Evolutionary conservation across 257 asterid species (phyloP).

Genomic region (Scutellaria minor): DNA sequence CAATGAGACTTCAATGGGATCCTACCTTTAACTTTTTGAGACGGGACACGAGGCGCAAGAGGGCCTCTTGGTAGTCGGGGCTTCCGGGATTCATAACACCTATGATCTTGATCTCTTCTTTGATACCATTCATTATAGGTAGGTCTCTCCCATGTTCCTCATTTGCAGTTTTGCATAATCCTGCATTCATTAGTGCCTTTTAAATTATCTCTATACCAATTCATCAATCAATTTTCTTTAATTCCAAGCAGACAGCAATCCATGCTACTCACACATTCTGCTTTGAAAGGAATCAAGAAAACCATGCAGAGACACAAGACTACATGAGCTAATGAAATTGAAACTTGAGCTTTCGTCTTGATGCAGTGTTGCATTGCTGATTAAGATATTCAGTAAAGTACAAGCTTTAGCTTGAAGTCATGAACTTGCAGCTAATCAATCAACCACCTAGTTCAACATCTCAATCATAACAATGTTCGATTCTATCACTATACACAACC

Average conservation of each 20-base stretch:
- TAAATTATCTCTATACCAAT: too few species aligned
- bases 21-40: slow-evolving; percentile 71
- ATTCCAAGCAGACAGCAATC: neutral
- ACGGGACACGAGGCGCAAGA: slow-evolving; percentile 61
- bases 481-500: neutral
- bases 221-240: too few species aligned
- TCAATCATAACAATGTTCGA: neutral
- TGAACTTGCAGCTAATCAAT: neutral
- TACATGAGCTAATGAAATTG: neutral
- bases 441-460: neutral
- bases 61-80: slow-evolving; percentile 83
- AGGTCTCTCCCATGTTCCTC: slow-evolving; percentile 89
- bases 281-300: slow-evolving; percentile 1
- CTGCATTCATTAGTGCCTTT: slow-evolving; percentile 44
- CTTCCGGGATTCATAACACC: slow-evolving; percentile 83
- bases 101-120: slow-evolving; percentile 87
- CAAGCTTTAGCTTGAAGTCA: neutral
- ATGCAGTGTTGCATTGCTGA: neutral
- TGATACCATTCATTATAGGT: slow-evolving; percentile 95
- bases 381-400: neutral
- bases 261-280: neutral
- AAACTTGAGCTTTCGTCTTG: slow-evolving; percentile 8
- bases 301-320: neutral
- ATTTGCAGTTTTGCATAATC: slow-evolving; percentile 88
- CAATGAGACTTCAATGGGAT: neutral